These are phyloP conservation scores for Lipomyces kockii DNA, from an alignment of 805 yeast species.

Conservation along the genomic window DNA sequence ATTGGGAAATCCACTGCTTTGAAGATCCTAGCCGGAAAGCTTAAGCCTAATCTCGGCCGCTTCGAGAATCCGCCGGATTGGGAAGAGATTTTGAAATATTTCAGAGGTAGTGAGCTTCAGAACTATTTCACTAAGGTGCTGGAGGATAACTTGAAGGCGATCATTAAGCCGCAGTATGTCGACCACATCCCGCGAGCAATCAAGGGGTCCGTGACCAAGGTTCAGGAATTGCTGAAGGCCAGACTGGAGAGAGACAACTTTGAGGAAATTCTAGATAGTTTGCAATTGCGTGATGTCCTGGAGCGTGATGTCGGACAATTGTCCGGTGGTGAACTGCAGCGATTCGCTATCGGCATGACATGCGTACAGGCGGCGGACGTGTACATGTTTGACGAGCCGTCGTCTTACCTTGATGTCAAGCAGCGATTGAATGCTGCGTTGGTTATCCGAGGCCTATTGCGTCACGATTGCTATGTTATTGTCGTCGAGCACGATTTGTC, in stretches of 20 bases:
- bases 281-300: constrained; percentile 77
- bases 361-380: constrained; percentile 94
- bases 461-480: constrained; percentile 75
- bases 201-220: constrained; percentile 84
- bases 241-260: constrained; percentile 73
- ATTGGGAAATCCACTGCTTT: constrained; percentile 97
- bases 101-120: constrained; percentile 97
- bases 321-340: constrained; percentile 98
- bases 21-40: constrained; percentile 95
- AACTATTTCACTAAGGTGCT: constrained; percentile 91
- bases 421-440: constrained; percentile 98
- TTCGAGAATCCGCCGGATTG: constrained; percentile 97
- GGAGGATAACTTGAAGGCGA: constrained; percentile 94
- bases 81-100: constrained; percentile 87
- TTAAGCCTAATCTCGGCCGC: constrained; percentile 93
- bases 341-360: constrained; percentile 97
- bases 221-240: constrained; percentile 78
- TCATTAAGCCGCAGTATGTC: constrained; percentile 97
- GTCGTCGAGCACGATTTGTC: constrained; percentile 99
- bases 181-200: constrained; percentile 97
- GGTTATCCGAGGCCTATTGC: constrained; percentile 83
- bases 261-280: constrained; percentile 64
- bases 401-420: constrained; percentile 96
- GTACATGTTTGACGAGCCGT: constrained; percentile 99
- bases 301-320: constrained; percentile 86